Base-by-base conservation (phyloP, 1,284 basidiomycete genomes). In the Microbotryum lychnidis-dioicae region DNA sequence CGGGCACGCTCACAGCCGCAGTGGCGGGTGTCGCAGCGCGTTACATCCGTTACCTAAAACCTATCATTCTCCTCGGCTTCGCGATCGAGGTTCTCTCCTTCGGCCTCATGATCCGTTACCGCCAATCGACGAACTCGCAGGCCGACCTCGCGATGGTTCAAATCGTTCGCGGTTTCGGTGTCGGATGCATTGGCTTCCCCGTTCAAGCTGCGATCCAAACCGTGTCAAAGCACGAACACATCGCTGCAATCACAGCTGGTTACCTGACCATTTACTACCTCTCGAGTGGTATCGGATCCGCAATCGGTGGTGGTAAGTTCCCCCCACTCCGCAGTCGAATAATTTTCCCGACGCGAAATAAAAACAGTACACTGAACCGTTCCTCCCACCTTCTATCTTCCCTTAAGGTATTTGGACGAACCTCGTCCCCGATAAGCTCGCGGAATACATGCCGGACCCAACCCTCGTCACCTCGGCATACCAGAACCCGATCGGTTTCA, bases 211-310 rank as follows among this genome's bases (percentile, higher is more conserved):
- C 71, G 6, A 73, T 76, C 49, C 75, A 76, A 55, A 67, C 73
- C 7, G 71, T 70, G 5, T 63, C 70, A 9, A 72, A 70, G 57
- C 74, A 75, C 63, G 73, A 75, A 62, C 65, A 76, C 58, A 67
- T 75, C 42, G 75, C 65, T 18, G 67, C 72, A 6, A 72, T 75
- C 53, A 76, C 73, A 4, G 74, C 74, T 8, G 70, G 67, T 7
- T 75, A 70, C 60, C 56, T 75, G 2, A 69, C 72, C 10, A 61
- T 76, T 25, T 75, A 72, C 69, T 76, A 76, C 70, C 65, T 76
- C 20, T 60, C 72, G 1, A 68, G 71, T 20, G 76, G 74, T 37
- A 73, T 77, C 60, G 76, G 76, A 1, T 63, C 69, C 0, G 73
- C 74, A 18, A 75, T 76, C 54, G 73, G 74, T 6, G 76, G 76